Evolutionary conservation across 2,329 filamentous ascomycete genomes (phyloP), one percentile per base, ranked within the genome.

Genomic region (Diaporthe velutina): DNA sequence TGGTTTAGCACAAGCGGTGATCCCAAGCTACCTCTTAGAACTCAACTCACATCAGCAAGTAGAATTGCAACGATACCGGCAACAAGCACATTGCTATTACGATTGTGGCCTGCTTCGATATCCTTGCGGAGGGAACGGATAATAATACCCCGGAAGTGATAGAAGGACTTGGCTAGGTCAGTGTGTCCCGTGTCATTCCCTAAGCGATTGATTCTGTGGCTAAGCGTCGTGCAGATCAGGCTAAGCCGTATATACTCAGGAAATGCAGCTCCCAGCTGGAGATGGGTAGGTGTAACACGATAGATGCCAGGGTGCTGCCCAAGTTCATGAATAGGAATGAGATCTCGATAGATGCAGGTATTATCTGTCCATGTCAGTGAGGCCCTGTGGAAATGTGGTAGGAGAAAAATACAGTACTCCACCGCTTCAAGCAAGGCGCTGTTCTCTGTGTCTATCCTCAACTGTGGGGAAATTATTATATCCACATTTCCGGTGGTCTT

Each of bases 31-130:
- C 6, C 22, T 5, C 4, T 50, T 6, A n/a, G 45, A 19, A 67
- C 45, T 52, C n/a, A 67, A 67, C 61, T 52, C 33, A 67, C 45
- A 38, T 67, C 61, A 38, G 61, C 22, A 2, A 67, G 38, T 67
- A 52, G 38, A 52, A 67, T 45, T 52, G 45, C 4, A 48, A 67
- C 28, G 22, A 67, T 22, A 4, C 61, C 45, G 30, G 61, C 33
- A 17, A 67, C 48, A 22, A 67, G 61, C 13, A 67, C 4, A 52
- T 67, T 30, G 4, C 15, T 30, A 25, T 25, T 38, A 17, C 33
- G 45, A 5, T 38, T 38, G 8, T 52, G 30, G 38, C 42, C 19
- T 9, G 17, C 30, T 17, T 28, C 12, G 30, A 67, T 67, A 19
- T 38, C n/a, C 45, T 67, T 22, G 22, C 28, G 22, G 30, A 67